Evolutionary conservation across 108 stramenopile genomes (phyloP), one percentile per base, ranked within the genome.

Genomic region (Nitzschia inconspicua): DNA sequence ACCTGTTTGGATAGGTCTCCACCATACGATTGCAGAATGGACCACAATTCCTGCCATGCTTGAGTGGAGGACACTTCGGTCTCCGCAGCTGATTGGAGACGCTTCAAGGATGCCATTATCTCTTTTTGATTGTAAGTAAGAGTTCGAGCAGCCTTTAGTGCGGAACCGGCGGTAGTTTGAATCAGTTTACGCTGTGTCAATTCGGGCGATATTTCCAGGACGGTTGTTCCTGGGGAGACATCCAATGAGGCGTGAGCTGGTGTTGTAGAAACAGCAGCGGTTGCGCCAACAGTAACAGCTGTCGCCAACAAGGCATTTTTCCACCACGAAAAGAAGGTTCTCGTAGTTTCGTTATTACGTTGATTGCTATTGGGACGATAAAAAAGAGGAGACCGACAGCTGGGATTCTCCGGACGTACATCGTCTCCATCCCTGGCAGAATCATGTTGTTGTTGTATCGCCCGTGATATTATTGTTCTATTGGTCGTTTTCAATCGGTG

Each of bases 171-270:
- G 44, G 44, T 46, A 0, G 44, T 20, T 46, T 46, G n/a, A 46
- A 46, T 46, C 1, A 46, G 19, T 18, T 46, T 46, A 0, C 19
- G 22, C 8, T 9, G 30, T 8, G 13, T 54, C 34, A n/a, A 23
- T 28, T n/a, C 20, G 7, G 3, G 13, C 5, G 31, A 36, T 37
- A 13, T 31, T 5, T 54, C 9, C 23, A 54, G 20, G 31, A 35
- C 37, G 53, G 34, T 16, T 3, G 53, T 54, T 22, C 53, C 53
- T 0, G 53, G 53, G 10, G 53, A 54, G 10, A 54, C 53, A 2
- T 37, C 34, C 8, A 54, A 28, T 18, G 13, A 30, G 22, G 24
- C 34, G 36, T 18, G 13, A 0, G 2, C 9, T 8, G 50, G 2
- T 23, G 48, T n/a, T 0, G 50, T 0, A 30, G 28, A 23, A 18